Percentiles rank a stretch among this genome's conserved stretches.
phyloP scores from a whole-genome alignment of 1,284 basidiomycete genomes.

The Nidula niveotomentosa region DNA sequence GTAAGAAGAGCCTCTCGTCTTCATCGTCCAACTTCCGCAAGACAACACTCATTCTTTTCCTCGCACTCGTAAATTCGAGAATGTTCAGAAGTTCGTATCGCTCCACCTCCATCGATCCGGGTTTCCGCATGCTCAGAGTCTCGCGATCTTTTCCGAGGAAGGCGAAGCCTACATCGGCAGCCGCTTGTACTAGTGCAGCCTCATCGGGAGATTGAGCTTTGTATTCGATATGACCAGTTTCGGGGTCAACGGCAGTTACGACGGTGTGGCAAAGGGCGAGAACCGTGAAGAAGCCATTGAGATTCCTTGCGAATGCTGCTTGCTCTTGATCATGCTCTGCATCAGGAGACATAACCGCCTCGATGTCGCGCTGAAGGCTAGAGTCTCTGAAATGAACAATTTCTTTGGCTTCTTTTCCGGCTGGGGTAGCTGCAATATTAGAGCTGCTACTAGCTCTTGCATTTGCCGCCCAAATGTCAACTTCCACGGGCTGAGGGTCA shows the following conservation, averaged over 20 bases:
- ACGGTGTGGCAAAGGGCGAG: conserved; percentile 96
- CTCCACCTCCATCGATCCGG: conserved; percentile 72
- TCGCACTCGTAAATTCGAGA: conserved; percentile 91
- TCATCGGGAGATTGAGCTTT: conserved; percentile 98
- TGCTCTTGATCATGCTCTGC: conserved; percentile 50
- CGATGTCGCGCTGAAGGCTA: conserved; percentile 29
- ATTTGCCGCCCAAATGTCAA: not conserved
- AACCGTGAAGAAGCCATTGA: conserved; percentile 94
- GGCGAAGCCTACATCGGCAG: conserved; percentile 93
- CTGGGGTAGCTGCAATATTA: not conserved
- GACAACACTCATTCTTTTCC: conserved; percentile 97
- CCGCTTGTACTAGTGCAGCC: conserved; percentile 96
- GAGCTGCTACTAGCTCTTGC: not conserved
- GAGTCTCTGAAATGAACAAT: conserved; percentile 31
- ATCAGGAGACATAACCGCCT: conserved; percentile 32
- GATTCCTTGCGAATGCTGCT: conserved; percentile 64
- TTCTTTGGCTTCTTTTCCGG: conserved; percentile 5
- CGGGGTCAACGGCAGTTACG: conserved; percentile 71
- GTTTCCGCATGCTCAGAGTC: conserved; percentile 79
- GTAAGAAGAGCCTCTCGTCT: conserved; percentile 67
- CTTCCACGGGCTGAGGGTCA: not conserved
- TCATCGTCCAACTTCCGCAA: conserved; percentile 73
- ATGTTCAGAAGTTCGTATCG: conserved; percentile 92
- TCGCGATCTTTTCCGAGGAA: conserved; percentile 89
- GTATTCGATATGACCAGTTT: conserved; percentile 81